phyloP scores from a whole-genome alignment of 495 filamentous ascomycete genomes.

The Tuber borchii region DNA sequence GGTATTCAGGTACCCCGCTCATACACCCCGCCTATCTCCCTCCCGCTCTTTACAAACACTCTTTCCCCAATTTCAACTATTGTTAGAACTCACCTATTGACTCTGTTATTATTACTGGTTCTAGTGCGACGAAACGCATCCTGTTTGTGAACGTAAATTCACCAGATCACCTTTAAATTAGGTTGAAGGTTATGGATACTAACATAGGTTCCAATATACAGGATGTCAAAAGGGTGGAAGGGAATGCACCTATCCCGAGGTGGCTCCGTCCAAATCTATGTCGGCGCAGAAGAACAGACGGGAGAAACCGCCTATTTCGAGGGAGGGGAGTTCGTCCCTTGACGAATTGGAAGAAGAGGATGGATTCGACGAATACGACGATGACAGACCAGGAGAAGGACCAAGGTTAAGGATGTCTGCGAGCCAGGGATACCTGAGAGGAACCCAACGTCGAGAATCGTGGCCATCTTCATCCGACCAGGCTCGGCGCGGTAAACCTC shows the following conservation, averaged over 20 bases:
- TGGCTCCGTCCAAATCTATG: slow-evolving; percentile 33
- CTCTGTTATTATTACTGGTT: slow-evolving; percentile 21
- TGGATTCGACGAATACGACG: slow-evolving; percentile 40
- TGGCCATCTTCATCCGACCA: slow-evolving; percentile 35
- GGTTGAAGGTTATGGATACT: slow-evolving; percentile 25
- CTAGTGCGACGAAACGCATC: slow-evolving; percentile 79
- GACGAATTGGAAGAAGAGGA: slow-evolving; percentile 42
- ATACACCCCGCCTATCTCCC: slow-evolving; percentile 9
- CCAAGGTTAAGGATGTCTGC: slow-evolving; percentile 33
- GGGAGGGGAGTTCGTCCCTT: slow-evolving; percentile 41
- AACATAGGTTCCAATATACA: slow-evolving; percentile 19
- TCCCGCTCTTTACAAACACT: slow-evolving; percentile 2
- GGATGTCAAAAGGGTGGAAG: slow-evolving; percentile 42
- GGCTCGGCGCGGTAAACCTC: slow-evolving; percentile 27
- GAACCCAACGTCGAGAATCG: slow-evolving; percentile 32
- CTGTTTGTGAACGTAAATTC: slow-evolving; percentile 72
- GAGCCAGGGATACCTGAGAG: slow-evolving; percentile 33
- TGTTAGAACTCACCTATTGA: background rate
- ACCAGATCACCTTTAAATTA: slow-evolving; percentile 12
- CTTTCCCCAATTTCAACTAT: background rate
- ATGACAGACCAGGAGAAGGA: slow-evolving; percentile 30
- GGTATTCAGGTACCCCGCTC: slow-evolving; percentile 17
- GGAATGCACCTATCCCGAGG: slow-evolving; percentile 42
- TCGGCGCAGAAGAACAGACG: slow-evolving; percentile 35
- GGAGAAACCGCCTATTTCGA: slow-evolving; percentile 30